Evolutionary conservation across 2,329 filamentous ascomycete species (phyloP).

Genomic region (Paramyrothecium roridum): DNA sequence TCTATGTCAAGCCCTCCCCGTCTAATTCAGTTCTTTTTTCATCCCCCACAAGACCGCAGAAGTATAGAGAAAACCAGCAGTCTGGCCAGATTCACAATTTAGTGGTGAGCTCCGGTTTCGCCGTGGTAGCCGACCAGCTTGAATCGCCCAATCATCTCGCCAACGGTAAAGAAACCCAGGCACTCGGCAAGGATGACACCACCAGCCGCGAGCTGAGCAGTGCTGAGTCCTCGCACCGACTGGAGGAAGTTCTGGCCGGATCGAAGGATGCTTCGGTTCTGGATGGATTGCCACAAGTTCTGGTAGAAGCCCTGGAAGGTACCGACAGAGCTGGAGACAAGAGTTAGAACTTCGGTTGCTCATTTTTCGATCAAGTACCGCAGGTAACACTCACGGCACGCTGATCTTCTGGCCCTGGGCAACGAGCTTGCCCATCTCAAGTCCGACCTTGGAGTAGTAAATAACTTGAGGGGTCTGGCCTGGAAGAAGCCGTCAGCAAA

Average conservation of each 20-base stretch:
- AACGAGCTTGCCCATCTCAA: slow-evolving; percentile 85
- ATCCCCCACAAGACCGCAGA: background rate
- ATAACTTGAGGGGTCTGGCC: slow-evolving; percentile 80
- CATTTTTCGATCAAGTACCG: slow-evolving; percentile 6
- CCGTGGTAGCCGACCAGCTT: slow-evolving; percentile 94
- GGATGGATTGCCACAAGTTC: slow-evolving; percentile 65
- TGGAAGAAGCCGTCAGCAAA: slow-evolving; percentile 30
- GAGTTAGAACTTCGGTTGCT: slow-evolving; percentile 8
- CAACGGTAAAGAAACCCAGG: slow-evolving; percentile 95
- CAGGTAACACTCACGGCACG: slow-evolving; percentile 72
- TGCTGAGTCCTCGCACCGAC: slow-evolving; percentile 65
- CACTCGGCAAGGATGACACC: slow-evolving; percentile 83
- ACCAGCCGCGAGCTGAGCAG: slow-evolving; percentile 65
- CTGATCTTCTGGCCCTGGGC: slow-evolving; percentile 87
- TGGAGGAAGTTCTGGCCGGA: slow-evolving; percentile 55
- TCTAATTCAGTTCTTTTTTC: background rate
- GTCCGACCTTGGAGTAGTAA: slow-evolving; percentile 87
- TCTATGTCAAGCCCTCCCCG: background rate
- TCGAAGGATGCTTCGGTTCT: slow-evolving; percentile 59
- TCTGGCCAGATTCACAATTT: slow-evolving; percentile 20
- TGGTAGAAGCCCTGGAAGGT: slow-evolving; percentile 88
- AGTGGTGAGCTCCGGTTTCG: slow-evolving; percentile 61
- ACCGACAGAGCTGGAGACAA: slow-evolving; percentile 59
- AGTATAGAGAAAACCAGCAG: slow-evolving; percentile 1
- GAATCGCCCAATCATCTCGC: slow-evolving; percentile 92